Evolutionary conservation across 768 basidiomycete species (phyloP), one percentile per base, ranked within the genome.

Genomic region (Termitomyces sp.): DNA sequence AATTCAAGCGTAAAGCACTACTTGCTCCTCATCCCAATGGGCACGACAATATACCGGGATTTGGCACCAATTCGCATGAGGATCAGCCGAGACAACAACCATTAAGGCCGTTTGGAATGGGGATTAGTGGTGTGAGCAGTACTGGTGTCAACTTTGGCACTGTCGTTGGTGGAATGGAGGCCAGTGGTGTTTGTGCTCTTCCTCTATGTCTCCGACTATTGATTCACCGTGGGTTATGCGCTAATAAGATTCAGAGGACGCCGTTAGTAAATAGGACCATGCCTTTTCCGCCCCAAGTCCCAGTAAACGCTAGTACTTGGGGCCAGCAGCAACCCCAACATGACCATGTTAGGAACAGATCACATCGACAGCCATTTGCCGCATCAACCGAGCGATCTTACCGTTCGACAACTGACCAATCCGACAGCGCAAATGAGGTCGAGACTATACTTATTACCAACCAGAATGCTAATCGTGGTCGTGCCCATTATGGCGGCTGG

Each of bases 1-100:
- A 89, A 66, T 79, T 92, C 62, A 94, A 91, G 72, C 82, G 91
- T 56, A 93, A 84, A 64, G 82, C 89, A 14, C 77, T 94, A 17
- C 82, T 94, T 23, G 84, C 76, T 2, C 71, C 75, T 14, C 67
- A 68, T 37, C 56, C 70, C n/a, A 34, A 62, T 5, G 58, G 59
- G 10, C 64, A 67, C 11, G 63, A 65, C 17, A 60, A 40, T 47
- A 44, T 57, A 25, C 44, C 50, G 19, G 62, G 58, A 14, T 63
- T 69, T 23, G 63, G 57, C 7, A 51, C 51, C n/a, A 45, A 34
- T 57, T 37, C 37, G 21, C 46, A 38, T 34, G 61, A 60, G 16
- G 57, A 61, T 19, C 56, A 48, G 34, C 56, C 45, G n/a, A 46
- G 50, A 40, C 50, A 45, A 35, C 40, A 41, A 23, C 53, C 54